These are phyloP conservation scores for Penicillium dipodomyicola DNA, from an alignment of 495 filamentous ascomycete species.

Conservation along the genomic window DNA sequence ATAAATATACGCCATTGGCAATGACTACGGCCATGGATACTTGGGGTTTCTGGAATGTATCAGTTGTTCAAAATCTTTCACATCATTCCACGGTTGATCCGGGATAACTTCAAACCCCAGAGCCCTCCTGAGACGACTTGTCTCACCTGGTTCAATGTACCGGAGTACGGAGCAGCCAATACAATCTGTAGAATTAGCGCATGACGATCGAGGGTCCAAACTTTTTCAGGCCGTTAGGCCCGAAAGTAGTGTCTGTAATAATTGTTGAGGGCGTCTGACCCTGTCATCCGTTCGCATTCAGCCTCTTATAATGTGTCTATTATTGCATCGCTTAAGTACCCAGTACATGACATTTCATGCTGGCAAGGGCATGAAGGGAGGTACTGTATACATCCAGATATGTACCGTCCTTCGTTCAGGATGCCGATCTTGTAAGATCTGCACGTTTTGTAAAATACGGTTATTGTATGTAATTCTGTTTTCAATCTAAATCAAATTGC, in stretches of 20 bases:
- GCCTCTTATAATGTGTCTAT: not conserved
- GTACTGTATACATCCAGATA: not conserved
- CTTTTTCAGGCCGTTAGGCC: slow-evolving; percentile 9
- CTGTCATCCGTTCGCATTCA: not conserved
- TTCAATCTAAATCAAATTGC: not conserved
- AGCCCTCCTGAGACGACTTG: not conserved
- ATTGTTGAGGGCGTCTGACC: not conserved
- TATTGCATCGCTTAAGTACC: not conserved
- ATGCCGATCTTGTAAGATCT: not conserved
- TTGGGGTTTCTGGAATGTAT: no score
- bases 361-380: not conserved
- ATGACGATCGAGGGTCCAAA: slow-evolving; percentile 22
- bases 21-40: not conserved
- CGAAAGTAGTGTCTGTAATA: not conserved
- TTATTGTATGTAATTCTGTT: not conserved
- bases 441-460: not conserved
- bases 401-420: not conserved
- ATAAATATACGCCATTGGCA: not conserved
- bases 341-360: not conserved
- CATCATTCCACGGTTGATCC: no score
- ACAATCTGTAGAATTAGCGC: slow-evolving; percentile 10
- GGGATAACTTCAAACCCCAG: not conserved
- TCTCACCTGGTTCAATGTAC: not conserved
- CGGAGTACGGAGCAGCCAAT: not conserved
- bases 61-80: no score